These are phyloP conservation scores for Ceratobasidium theobromae DNA, from an alignment of 1,284 basidiomycete species.

Conservation along the genomic window DNA sequence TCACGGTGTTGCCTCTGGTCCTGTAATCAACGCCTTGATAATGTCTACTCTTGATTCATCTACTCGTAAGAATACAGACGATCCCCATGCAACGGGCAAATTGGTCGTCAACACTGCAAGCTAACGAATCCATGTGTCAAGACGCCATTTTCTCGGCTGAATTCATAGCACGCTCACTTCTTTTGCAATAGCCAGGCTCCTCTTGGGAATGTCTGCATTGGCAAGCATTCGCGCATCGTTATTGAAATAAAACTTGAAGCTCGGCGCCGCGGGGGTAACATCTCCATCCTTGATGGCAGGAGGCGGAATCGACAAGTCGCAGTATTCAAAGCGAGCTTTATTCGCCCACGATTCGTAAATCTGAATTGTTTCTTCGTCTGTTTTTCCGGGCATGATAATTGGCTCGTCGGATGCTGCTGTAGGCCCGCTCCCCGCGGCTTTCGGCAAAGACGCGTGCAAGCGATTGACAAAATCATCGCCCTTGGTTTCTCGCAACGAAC, in stretches of 20 bases:
- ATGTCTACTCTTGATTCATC: constrained; percentile 87
- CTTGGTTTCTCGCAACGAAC: constrained; percentile 80
- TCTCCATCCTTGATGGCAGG: constrained; percentile 41
- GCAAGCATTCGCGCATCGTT: constrained; percentile 77
- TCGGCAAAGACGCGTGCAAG: constrained; percentile 72
- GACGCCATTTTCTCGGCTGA: background rate
- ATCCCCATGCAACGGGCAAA: constrained; percentile 85
- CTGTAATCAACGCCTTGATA: constrained; percentile 85
- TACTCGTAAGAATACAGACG: constrained; percentile 83
- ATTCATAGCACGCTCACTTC: constrained; percentile 54
- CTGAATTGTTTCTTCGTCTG: constrained; percentile 66
- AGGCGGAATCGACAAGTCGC: constrained; percentile 65
- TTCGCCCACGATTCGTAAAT: constrained; percentile 82
- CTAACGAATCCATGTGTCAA: constrained; percentile 46
- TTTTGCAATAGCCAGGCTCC: constrained; percentile 88
- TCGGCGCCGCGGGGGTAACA: constrained; percentile 50
- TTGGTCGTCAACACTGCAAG: constrained; percentile 87
- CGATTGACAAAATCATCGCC: constrained; percentile 78
- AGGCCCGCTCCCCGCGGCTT: constrained; percentile 38
- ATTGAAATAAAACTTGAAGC: constrained; percentile 78
- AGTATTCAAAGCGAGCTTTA: constrained; percentile 80
- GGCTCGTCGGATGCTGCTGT: background rate
- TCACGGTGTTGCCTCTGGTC: constrained; percentile 88
- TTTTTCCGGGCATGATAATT: constrained; percentile 39
- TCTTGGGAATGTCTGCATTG: constrained; percentile 77